phyloP scores from a whole-genome alignment of 768 basidiomycete species.

The Lactarius akahatsu region DNA sequence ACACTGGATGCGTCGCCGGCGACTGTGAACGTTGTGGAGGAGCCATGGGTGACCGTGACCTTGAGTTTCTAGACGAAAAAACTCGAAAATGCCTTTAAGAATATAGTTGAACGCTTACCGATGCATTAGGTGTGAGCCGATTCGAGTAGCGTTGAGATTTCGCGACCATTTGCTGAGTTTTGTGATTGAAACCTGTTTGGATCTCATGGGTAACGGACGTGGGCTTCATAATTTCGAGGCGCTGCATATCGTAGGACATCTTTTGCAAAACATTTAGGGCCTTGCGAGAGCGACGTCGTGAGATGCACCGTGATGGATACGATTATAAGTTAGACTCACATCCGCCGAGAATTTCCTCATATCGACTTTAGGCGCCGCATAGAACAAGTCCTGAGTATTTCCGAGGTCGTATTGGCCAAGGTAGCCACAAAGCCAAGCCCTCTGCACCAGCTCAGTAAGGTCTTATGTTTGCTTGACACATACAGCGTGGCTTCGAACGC shows the following conservation, averaged over 20 bases:
- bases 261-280: constrained; percentile 20
- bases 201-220: constrained; percentile 17
- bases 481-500: constrained; percentile 30
- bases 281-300: constrained; percentile 1
- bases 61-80: constrained; percentile 23
- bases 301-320: background rate
- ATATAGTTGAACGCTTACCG: background rate
- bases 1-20: constrained; percentile 30
- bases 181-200: constrained; percentile 17
- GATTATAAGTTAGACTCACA: constrained; percentile 34
- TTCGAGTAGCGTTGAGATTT: constrained; percentile 22
- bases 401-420: constrained; percentile 41
- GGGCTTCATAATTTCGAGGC: constrained; percentile 20
- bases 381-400: constrained; percentile 41
- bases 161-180: constrained; percentile 20
- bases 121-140: background rate
- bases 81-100: background rate
- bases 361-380: constrained; percentile 45
- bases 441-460: constrained; percentile 28
- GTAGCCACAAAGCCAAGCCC: constrained; percentile 38
- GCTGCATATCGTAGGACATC: constrained; percentile 16
- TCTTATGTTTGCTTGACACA: constrained; percentile 22
- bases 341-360: constrained; percentile 39
- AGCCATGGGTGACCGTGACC: constrained; percentile 31
- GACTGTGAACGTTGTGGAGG: constrained; percentile 30